phyloP scores from a whole-genome alignment of 768 basidiomycete genomes.

The Chalciporus chontae region DNA sequence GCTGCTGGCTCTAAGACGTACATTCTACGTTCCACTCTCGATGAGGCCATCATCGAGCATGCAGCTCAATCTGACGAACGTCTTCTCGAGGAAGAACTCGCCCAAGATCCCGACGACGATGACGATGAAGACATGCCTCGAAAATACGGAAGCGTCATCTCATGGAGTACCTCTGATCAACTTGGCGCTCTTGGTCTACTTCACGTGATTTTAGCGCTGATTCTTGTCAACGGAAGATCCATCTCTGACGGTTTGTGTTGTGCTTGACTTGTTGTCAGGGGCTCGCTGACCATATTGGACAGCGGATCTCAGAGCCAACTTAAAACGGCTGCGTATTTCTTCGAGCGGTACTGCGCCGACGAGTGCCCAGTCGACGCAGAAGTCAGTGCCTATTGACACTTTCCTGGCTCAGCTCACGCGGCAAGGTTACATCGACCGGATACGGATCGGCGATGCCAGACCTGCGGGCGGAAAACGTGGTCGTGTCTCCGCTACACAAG shows the following conservation, averaged over 20 bases:
- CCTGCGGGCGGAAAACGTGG: conserved; percentile 48
- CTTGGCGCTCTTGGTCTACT: conserved; percentile 69
- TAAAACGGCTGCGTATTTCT: conserved; percentile 67
- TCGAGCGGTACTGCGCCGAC: conserved; percentile 47
- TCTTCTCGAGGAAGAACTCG: conserved; percentile 46
- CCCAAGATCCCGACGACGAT: conserved; percentile 44
- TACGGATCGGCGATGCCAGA: conserved; percentile 48
- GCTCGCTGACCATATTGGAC: conserved; percentile 1
- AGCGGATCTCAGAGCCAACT: conserved; percentile 72
- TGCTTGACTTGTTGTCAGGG: not conserved
- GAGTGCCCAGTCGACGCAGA: conserved; percentile 47
- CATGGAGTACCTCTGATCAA: conserved; percentile 68
- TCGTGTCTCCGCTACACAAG: conserved; percentile 45
- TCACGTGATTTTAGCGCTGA: conserved; percentile 76
- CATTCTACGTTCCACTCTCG: conserved; percentile 74
- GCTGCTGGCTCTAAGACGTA: conserved; percentile 71
- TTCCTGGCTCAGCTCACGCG: conserved; percentile 62
- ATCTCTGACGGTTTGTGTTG: conserved; percentile 61
- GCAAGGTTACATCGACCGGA: conserved; percentile 78
- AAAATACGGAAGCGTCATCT: conserved; percentile 65
- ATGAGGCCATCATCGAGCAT: conserved; percentile 56
- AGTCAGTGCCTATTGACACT: conserved; percentile 53
- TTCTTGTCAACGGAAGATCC: conserved; percentile 76
- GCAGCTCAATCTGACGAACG: conserved; percentile 49
- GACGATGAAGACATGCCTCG: conserved; percentile 48